Evolutionary conservation across 768 basidiomycete species (phyloP).

Genomic region (Russula ochroleuca): DNA sequence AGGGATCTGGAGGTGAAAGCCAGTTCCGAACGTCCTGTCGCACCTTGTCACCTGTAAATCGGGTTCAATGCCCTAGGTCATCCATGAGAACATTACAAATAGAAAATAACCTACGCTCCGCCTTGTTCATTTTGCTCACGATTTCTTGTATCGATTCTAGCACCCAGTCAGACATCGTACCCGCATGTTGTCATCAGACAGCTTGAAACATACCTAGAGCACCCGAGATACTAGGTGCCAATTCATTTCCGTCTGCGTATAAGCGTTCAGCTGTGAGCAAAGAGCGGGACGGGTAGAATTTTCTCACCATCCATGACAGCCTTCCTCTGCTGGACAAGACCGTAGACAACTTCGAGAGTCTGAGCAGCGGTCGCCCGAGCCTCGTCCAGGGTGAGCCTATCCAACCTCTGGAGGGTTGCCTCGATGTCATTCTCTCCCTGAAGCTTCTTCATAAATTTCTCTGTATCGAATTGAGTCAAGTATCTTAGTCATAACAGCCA

Average conservation of each 20-base stretch:
- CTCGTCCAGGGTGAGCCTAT: conserved; percentile 9
- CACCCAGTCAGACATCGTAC: neutral
- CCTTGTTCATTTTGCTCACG: neutral
- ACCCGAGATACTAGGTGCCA: neutral
- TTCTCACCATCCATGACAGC: conserved; percentile 4
- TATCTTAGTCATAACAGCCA: too few species aligned
- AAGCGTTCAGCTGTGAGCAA: neutral
- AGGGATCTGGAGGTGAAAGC: conserved; percentile 15
- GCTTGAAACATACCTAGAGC: neutral
- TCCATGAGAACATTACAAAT: neutral
- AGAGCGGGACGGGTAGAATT: neutral
- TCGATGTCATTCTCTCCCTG: conserved; percentile 11
- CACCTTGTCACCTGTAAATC: neutral
- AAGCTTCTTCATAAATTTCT: conserved; percentile 9
- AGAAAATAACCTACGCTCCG: neutral
- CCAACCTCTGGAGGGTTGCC: neutral
- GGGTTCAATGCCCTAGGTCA: neutral
- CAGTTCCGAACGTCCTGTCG: neutral
- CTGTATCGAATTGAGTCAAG: neutral
- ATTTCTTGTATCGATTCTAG: conserved; percentile 1
- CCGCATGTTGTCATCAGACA: neutral
- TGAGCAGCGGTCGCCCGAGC: neutral
- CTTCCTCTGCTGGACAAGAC: conserved; percentile 2
- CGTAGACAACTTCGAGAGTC: conserved; percentile 1
- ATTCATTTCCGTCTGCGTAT: neutral